A percentile compares a stretch with the other conserved stretches of the same genome.
These are phyloP conservation scores for Trichoderma citrinoviride DNA, from an alignment of 2,329 filamentous ascomycete species.

Conservation along the genomic window DNA sequence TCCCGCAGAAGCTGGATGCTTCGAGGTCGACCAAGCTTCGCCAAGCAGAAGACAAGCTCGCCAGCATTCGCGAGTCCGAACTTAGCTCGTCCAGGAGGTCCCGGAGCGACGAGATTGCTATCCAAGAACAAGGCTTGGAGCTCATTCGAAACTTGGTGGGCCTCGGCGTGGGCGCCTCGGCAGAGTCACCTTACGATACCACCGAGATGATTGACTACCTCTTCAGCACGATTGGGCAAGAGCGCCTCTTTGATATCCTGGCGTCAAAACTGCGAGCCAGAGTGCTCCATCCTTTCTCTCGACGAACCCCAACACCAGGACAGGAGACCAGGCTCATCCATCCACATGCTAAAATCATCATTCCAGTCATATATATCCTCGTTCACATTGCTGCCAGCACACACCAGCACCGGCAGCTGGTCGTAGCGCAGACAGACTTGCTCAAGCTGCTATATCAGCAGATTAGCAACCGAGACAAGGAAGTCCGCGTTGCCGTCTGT, in stretches of 20 bases:
- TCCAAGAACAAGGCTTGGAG: constrained; percentile 88
- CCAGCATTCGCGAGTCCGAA: constrained; percentile 61
- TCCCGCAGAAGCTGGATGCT: constrained; percentile 35
- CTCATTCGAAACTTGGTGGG: constrained; percentile 88
- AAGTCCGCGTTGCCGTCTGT: constrained; percentile 74
- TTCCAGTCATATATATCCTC: constrained; percentile 75
- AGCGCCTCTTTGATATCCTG: constrained; percentile 77
- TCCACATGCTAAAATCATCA: constrained; percentile 67
- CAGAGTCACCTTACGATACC: constrained; percentile 51
- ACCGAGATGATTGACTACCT: constrained; percentile 81
- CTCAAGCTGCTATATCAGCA: constrained; percentile 71
- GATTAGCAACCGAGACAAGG: constrained; percentile 67
- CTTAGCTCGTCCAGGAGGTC: constrained; percentile 65
- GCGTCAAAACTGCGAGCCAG: constrained; percentile 70
- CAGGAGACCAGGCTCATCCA: constrained; percentile 52
- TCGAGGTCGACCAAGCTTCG: constrained; percentile 45
- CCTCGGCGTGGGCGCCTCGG: constrained; percentile 45
- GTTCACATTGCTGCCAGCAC: constrained; percentile 84
- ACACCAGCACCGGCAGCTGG: constrained; percentile 71
- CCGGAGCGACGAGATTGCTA: constrained; percentile 73
- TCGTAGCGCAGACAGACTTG: constrained; percentile 74
- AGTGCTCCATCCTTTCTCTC: constrained; percentile 52
- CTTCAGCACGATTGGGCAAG: constrained; percentile 70
- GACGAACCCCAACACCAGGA: constrained; percentile 36
- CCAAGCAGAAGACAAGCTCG: constrained; percentile 50